Conservation (phyloP, 345 rosid species). For the Acer yangbiense region DNA sequence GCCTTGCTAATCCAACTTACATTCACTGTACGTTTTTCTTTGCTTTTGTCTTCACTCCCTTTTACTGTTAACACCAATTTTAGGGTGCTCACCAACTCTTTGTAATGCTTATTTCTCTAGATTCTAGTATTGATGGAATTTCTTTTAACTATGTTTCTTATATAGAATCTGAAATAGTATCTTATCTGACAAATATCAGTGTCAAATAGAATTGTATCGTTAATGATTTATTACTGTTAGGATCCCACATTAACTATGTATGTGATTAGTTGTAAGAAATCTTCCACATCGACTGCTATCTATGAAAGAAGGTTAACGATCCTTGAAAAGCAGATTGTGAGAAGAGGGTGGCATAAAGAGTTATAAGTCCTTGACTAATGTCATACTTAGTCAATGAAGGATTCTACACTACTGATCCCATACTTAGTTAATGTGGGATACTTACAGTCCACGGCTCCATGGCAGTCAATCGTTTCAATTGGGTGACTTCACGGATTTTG, state of each 20-base stretch:
- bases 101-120: background rate
- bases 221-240: background rate
- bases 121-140: background rate
- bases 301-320: too few relatives aligned
- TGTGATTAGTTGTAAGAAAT: background rate
- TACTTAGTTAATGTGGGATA: background rate
- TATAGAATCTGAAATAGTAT: background rate
- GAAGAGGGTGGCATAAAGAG: background rate
- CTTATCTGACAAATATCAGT: background rate
- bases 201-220: background rate
- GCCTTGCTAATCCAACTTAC: constrained; percentile 96
- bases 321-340: background rate
- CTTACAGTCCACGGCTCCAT: too few relatives aligned
- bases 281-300: background rate
- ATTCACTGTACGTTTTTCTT: constrained; percentile 68
- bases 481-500: too few relatives aligned
- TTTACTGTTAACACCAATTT: background rate
- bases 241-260: too few relatives aligned
- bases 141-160: background rate
- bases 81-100: background rate
- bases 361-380: background rate
- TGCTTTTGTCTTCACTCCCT: background rate
- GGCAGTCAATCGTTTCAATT: too few relatives aligned
- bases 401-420: background rate
- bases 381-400: background rate